Evolutionary conservation across 1,284 basidiomycete species (phyloP).

Genomic region (Pascua sp.): DNA sequence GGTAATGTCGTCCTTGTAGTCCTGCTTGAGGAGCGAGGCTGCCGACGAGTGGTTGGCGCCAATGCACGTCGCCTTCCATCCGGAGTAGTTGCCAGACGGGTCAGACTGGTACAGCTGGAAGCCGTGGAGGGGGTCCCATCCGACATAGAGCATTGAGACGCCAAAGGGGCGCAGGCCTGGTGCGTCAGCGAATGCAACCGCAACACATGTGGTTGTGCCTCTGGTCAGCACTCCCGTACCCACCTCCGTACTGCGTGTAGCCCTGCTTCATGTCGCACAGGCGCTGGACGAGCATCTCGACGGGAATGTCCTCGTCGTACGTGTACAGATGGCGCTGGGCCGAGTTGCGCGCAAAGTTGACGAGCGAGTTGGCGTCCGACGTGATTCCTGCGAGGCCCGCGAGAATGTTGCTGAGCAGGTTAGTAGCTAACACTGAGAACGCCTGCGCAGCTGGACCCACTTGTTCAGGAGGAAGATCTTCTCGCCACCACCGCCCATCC

Average conservation of each 20-base stretch:
- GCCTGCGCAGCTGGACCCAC: slow-evolving; percentile 40
- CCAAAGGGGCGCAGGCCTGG: slow-evolving; percentile 93
- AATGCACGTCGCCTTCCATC: slow-evolving; percentile 98
- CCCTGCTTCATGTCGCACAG: slow-evolving; percentile 98
- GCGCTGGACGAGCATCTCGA: slow-evolving; percentile 89
- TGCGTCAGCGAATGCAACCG: not conserved
- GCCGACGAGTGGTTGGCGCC: slow-evolving; percentile 83
- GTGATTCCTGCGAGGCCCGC: slow-evolving; percentile 93
- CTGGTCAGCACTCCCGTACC: too few relatives aligned
- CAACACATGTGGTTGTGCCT: slow-evolving; percentile 39
- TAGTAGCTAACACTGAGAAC: not conserved
- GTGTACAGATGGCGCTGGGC: slow-evolving; percentile 83
- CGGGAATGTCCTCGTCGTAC: slow-evolving; percentile 97
- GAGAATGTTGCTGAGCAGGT: slow-evolving; percentile 73
- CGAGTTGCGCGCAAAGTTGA: slow-evolving; percentile 88
- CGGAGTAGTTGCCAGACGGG: slow-evolving; percentile 96
- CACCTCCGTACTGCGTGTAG: slow-evolving; percentile 95
- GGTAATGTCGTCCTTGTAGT: slow-evolving; percentile 92
- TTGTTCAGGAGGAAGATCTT: slow-evolving; percentile 92
- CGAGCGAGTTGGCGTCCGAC: slow-evolving; percentile 94
- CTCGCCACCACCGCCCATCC: slow-evolving; percentile 82
- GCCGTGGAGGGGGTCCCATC: slow-evolving; percentile 90
- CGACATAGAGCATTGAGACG: slow-evolving; percentile 92
- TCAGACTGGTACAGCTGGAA: slow-evolving; percentile 99
- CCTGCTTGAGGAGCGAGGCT: slow-evolving; percentile 80